These are phyloP conservation scores for Eustoma russellianum DNA, from an alignment of 257 asterid species.

Conservation along the genomic window DNA sequence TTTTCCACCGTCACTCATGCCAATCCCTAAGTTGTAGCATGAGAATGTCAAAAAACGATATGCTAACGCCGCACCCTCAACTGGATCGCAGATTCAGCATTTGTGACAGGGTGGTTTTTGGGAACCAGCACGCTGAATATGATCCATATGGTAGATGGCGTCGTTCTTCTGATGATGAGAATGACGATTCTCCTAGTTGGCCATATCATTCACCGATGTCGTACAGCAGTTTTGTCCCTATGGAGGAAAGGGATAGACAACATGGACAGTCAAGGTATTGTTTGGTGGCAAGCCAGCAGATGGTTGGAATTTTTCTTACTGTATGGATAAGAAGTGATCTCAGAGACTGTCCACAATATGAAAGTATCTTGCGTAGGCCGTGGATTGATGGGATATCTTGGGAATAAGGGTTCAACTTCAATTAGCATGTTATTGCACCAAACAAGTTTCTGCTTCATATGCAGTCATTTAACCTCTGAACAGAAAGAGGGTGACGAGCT, in stretches of 20 bases:
- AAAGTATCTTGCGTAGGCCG: constrained; percentile 96
- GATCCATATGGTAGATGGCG: constrained; percentile 57
- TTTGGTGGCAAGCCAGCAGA: constrained; percentile 87
- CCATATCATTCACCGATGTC: constrained; percentile 40
- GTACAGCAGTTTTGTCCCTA: constrained; percentile 25
- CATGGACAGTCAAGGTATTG: constrained; percentile 53
- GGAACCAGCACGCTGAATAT: constrained; percentile 39
- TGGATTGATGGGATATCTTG: constrained; percentile 98
- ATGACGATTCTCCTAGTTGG: constrained; percentile 41
- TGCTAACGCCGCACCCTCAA: constrained; percentile 44
- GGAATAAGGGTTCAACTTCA: constrained; percentile 97
- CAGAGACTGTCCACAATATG: constrained; percentile 63
- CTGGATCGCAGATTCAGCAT: constrained; percentile 78
- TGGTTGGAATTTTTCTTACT: constrained; percentile 92
- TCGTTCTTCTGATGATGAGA: constrained; percentile 54
- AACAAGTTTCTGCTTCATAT: constrained; percentile 98
- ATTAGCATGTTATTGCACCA: constrained; percentile 97
- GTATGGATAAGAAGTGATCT: no score
- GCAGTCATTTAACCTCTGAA: no score
- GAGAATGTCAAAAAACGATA: constrained; percentile 61
- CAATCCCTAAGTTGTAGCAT: constrained; percentile 69
- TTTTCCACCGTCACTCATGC: constrained; percentile 60
- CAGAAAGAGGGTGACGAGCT: constrained; percentile 97
- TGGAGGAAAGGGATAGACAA: constrained; percentile 52
- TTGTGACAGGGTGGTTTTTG: constrained; percentile 64